Evolutionary conservation across 768 basidiomycete species (phyloP), one percentile per base, ranked within the genome.

Genomic region (Lentinula guzmanii): DNA sequence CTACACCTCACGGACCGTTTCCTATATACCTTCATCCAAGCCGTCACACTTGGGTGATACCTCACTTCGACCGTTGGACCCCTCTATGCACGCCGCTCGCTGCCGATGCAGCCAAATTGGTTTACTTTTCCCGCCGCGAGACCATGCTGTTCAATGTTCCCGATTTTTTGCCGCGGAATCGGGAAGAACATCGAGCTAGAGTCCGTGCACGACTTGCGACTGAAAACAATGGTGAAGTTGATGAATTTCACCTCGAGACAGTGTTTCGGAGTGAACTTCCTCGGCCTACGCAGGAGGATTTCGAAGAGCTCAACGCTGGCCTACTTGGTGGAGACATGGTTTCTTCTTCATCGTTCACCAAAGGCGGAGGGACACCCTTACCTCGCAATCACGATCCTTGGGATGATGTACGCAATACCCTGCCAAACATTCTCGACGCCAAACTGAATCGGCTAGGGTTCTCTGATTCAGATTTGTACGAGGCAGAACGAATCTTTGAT

Each of bases 61-160:
- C 70, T 7, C 72, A 78, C 67, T 77, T 69, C 65, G 62, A 65
- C 35, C 62, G 74, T 43, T 66, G 71, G 1, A 71, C 70, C 4
- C 9, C 50, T 4, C 52, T 79, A 18, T 48, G 66, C 46, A 64
- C 66, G 1, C 86, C 88, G 0, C 79, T 83, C 7, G 75, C 82
- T 16, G 73, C 84, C 28, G 66, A 76, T 35, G 82, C 87, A 0
- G 89, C 89, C 0, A 86, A 82, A 42, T 77, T 89, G 8, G 69
- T 89, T 37, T 90, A 82, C 72, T 79, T 87, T 52, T 75, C 85
- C 9, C 81, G 84, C 18, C 75, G 81, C 31, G 86, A 90, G 63
- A 65, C 78, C 6, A 66, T 71, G 2, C 75, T 79, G 0, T 75
- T 87, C 62, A 67, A 60, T 9, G 67, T 83, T 37, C 82, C 83